These are phyloP conservation scores for Ehretia macrophylla DNA, from an alignment of 257 asterid genomes.

Conservation along the genomic window DNA sequence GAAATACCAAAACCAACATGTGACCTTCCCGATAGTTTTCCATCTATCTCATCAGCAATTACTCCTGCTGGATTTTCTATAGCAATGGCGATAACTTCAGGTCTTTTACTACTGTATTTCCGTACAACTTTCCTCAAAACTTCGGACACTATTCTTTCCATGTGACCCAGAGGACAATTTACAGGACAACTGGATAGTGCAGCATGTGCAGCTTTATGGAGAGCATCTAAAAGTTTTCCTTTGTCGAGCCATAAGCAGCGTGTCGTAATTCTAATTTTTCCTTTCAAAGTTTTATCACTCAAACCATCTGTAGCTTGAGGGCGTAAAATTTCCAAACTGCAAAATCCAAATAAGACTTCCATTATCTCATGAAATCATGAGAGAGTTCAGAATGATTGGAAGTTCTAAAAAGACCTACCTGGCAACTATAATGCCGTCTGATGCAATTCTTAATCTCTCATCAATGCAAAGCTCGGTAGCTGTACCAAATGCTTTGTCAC, in stretches of 20 bases:
- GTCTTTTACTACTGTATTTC: slow-evolving; percentile 90
- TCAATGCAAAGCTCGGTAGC: slow-evolving; percentile 82
- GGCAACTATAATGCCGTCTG: slow-evolving; percentile 93
- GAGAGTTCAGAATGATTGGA: slow-evolving; percentile 13
- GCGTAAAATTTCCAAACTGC: slow-evolving; percentile 94
- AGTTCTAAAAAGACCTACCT: slow-evolving; percentile 39
- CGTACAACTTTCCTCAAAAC: slow-evolving; percentile 89
- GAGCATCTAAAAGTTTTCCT: slow-evolving; percentile 96
- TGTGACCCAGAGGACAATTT: slow-evolving; percentile 70
- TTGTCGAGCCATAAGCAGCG: slow-evolving; percentile 99
- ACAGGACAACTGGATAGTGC: slow-evolving; percentile 89
- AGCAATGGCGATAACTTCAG: slow-evolving; percentile 88
- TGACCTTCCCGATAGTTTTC: slow-evolving; percentile 61
- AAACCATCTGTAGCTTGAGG: slow-evolving; percentile 51
- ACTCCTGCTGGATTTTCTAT: slow-evolving; percentile 80
- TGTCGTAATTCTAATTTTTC: slow-evolving; percentile 91
- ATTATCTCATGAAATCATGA: slow-evolving; percentile 13
- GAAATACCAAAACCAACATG: slow-evolving; percentile 42
- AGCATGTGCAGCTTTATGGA: slow-evolving; percentile 95
- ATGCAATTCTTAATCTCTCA: slow-evolving; percentile 86
- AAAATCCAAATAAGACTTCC: slow-evolving; percentile 19
- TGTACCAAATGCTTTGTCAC: slow-evolving; percentile 99
- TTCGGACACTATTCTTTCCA: slow-evolving; percentile 92
- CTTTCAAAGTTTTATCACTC: slow-evolving; percentile 58
- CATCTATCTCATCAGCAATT: slow-evolving; percentile 74